Percentiles rank a stretch among this genome's conserved stretches.
These are phyloP conservation scores for Citrus unshiu DNA, from an alignment of 345 rosid species.

Conservation along the genomic window DNA sequence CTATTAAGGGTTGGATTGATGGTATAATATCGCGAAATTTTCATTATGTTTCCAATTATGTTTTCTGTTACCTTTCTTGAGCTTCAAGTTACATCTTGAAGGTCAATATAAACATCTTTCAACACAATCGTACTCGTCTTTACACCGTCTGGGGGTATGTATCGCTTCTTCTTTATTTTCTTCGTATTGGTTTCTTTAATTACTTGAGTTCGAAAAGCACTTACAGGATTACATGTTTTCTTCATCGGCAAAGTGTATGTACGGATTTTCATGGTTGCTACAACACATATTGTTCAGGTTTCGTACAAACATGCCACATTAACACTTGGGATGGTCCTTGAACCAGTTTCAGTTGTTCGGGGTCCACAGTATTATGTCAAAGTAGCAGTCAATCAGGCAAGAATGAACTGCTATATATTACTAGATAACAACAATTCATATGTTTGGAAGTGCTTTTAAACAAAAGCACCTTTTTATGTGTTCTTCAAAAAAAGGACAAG, in stretches of 20 bases:
- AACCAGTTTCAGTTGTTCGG: too few species aligned
- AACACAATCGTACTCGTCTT: not conserved
- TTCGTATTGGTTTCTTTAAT: not conserved
- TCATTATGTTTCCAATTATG: too few species aligned
- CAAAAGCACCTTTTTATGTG: too few species aligned
- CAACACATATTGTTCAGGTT: not conserved
- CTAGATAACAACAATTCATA: too few species aligned
- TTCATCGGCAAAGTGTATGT: not conserved
- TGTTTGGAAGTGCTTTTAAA: not conserved
- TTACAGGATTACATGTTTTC: not conserved
- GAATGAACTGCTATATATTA: too few species aligned
- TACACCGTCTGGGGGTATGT: conserved; percentile 17
- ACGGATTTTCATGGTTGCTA: not conserved
- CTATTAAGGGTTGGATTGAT: conserved; percentile 11
- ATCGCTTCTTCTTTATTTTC: not conserved
- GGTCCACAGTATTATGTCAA: too few species aligned
- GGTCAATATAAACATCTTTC: conserved; percentile 7
- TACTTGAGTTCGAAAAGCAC: not conserved
- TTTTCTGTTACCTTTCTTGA: too few species aligned
- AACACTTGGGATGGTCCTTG: too few species aligned
- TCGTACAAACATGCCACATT: too few species aligned
- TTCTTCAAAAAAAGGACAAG: not conserved
- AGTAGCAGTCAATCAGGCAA: too few species aligned
- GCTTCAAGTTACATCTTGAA: too few species aligned
- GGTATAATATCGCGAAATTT: not conserved